phyloP scores from a whole-genome alignment of 2,329 filamentous ascomycete species.

The Phialophora verrucosa region DNA sequence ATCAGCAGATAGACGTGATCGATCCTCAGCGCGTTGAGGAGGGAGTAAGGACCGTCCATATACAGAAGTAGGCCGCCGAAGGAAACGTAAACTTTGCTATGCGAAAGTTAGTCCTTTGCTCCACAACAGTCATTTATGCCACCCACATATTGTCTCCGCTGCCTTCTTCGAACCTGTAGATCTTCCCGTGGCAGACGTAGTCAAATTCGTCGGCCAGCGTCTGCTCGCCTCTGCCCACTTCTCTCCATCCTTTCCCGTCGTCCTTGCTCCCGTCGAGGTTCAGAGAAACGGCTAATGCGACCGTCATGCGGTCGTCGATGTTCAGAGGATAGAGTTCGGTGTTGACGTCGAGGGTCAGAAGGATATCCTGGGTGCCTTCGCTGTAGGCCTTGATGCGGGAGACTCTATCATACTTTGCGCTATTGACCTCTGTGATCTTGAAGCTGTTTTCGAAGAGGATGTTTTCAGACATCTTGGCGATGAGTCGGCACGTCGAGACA shows the following conservation, averaged over 20 bases:
- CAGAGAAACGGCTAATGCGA: conserved; percentile 84
- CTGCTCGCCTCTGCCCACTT: conserved; percentile 63
- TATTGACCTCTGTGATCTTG: conserved; percentile 77
- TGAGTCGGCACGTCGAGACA: conserved; percentile 17
- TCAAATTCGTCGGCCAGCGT: conserved; percentile 61
- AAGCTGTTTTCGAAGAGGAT: conserved; percentile 95
- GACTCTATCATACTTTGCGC: conserved; percentile 93
- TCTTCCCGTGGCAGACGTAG: conserved; percentile 59
- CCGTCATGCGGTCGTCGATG: conserved; percentile 75
- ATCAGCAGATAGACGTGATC: conserved; percentile 92
- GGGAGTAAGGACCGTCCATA: conserved; percentile 93
- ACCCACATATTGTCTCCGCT: conserved; percentile 86
- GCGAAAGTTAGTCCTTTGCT: conserved; percentile 41
- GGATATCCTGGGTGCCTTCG: conserved; percentile 68
- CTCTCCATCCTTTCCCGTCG: conserved; percentile 78
- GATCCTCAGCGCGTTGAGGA: conserved; percentile 86
- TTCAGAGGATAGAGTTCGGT: conserved; percentile 83
- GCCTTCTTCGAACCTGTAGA: conserved; percentile 59
- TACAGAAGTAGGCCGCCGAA: conserved; percentile 92
- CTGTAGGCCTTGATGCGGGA: conserved; percentile 73
- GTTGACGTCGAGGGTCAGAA: conserved; percentile 90
- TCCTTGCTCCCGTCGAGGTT: conserved; percentile 84
- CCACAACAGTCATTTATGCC: background rate
- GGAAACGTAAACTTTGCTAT: conserved; percentile 88
- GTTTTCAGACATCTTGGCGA: conserved; percentile 74